phyloP scores from a whole-genome alignment of 2,329 filamentous ascomycete genomes.

The Gaeumannomyces tritici region DNA sequence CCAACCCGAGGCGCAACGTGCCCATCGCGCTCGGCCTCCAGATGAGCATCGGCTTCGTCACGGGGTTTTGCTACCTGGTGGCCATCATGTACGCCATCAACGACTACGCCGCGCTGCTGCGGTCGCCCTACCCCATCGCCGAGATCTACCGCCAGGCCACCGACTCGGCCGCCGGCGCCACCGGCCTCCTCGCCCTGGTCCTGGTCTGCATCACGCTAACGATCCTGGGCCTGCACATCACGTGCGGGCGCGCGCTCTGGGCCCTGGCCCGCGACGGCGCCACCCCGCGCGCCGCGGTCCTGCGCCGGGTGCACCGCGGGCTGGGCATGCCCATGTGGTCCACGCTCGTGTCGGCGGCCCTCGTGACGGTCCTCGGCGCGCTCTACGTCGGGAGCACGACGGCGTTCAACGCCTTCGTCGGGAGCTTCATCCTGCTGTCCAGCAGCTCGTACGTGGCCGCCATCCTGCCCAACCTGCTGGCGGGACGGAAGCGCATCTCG shows the following conservation, averaged over 20 bases:
- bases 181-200: conserved; percentile 35
- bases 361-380: conserved; percentile 44
- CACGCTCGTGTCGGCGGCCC: conserved; percentile 33
- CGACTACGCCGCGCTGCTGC: conserved; percentile 35
- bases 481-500: conserved; percentile 29
- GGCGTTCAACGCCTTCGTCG: conserved; percentile 59
- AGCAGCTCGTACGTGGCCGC: conserved; percentile 50
- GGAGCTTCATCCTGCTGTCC: conserved; percentile 29
- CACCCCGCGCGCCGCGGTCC: conserved; percentile 9
- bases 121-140: conserved; percentile 50
- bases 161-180: conserved; percentile 36
- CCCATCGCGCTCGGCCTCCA: conserved; percentile 43
- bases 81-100: conserved; percentile 50
- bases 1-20: conserved; percentile 36
- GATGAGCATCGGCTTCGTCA: conserved; percentile 38
- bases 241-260: conserved; percentile 17
- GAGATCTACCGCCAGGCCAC: conserved; percentile 56
- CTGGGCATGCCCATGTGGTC: conserved; percentile 31
- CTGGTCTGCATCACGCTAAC: conserved; percentile 26
- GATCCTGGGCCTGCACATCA: conserved; percentile 19
- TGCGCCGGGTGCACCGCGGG: conserved; percentile 19
- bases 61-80: conserved; percentile 41
- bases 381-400: conserved; percentile 59
- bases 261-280: conserved; percentile 6
- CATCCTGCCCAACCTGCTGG: conserved; percentile 48